Evolutionary conservation across 768 basidiomycete species (phyloP), one percentile per base, ranked within the genome.

Genomic region (Pulveroboletus sp.): DNA sequence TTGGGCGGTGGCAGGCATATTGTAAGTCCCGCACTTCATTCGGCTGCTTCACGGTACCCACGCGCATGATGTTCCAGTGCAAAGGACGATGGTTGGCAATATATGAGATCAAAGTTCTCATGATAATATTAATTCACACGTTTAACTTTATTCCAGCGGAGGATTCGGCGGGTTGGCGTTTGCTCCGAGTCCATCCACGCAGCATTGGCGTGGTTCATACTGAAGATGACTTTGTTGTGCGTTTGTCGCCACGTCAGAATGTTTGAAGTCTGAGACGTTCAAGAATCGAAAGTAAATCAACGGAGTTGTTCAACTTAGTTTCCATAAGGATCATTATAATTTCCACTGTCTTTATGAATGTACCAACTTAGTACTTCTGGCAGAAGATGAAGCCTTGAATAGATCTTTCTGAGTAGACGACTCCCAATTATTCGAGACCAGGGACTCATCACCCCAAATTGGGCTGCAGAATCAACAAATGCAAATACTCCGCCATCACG

Each of bases 61-160:
- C 6, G 19, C 73, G 81, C 41, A 29, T 29, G 27, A 9, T 29
- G 1, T 16, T 0, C 2, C 9, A 62, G 61, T 62, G 59, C 52
- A 62, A 62, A 16, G 61, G 61, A 12, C 46, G 62, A 34, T 61
- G 59, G 62, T 25, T 64, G 7, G 52, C 61, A 0, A 10, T 62
- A 7, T 62, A 64, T 47, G 46, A 58, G 17, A 61, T 64, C 1
- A 62, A 64, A 39, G 39, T 46, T 9, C 32, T 51, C 10, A 10
- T 49, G 27, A 42, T 61, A 3, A 58, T 64, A 29, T 38, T 64
- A 20, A 36, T 62, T 4, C 34, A 35, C n/a, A 32, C 2, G 25
- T 61, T 61, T 10, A 43, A 62, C 20, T 40, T 62, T 19, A 40
- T n/a, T 27, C 56, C 51, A 0, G 11, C 24, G 6, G 44, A 49